These are phyloP conservation scores for Crithidia expoeki DNA, from an alignment of 208 protist species.

Conservation along the genomic window DNA sequence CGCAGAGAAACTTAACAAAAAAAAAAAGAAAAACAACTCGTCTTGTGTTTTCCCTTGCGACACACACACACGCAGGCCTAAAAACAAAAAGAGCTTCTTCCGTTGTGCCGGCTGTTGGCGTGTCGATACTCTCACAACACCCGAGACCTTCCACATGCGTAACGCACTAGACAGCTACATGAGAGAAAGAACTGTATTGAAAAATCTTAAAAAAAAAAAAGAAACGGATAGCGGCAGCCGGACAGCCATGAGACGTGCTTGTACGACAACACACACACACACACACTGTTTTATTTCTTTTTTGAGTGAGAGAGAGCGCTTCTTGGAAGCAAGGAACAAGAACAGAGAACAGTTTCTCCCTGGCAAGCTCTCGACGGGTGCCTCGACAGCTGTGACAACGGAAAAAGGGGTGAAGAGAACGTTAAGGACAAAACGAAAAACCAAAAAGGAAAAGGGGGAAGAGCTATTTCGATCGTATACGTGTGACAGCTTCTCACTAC, in stretches of 20 bases:
- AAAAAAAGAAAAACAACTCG: neutral
- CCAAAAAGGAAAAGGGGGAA: neutral
- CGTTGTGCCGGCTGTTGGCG: slow-evolving; percentile 7
- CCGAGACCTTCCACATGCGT: neutral
- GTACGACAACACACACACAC: neutral
- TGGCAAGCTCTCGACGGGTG: slow-evolving; percentile 10
- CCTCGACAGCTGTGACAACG: slow-evolving; percentile 8
- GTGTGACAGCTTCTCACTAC: neutral
- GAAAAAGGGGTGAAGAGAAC: slow-evolving; percentile 16
- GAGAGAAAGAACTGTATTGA: neutral
- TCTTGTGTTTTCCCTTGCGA: slow-evolving; percentile 5
- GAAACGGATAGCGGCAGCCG: slow-evolving; percentile 4
- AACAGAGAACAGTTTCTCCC: slow-evolving; percentile 2
- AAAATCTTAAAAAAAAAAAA: slow-evolving; percentile 6
- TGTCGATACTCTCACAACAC: neutral
- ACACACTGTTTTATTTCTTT: too few species aligned
- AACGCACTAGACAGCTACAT: neutral
- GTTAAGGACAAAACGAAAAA: slow-evolving; percentile 9
- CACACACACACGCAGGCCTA: slow-evolving; percentile 5
- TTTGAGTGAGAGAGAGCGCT: neutral
- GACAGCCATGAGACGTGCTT: neutral
- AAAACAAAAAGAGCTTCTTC: slow-evolving; percentile 1
- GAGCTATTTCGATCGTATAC: slow-evolving; percentile 10
- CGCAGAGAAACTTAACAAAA: slow-evolving; percentile 7
- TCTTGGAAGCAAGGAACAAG: neutral